Evolutionary conservation across 257 asterid genomes (phyloP), one percentile per base, ranked within the genome.

Genomic region (Nicotiana knightiana): DNA sequence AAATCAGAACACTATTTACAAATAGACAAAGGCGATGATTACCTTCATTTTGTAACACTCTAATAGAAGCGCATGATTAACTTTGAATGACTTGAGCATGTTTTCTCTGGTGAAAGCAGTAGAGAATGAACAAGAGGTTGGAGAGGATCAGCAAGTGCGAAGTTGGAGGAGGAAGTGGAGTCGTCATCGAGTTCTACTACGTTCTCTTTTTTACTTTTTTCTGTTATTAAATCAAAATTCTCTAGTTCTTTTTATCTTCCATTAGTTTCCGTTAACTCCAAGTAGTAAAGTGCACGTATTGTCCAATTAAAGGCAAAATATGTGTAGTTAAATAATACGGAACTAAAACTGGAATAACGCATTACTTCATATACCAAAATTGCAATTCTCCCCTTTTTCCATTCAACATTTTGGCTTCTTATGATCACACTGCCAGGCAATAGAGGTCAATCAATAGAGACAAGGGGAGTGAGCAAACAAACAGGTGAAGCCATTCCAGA

Each of bases 381-480:
- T 55, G 21, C 21, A 37, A 39, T 68, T 68, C 18, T 66, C 18
- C 4, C 15, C 43, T 66, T 65, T 65, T 7, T 67, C 43, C 77
- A 68, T 17, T 46, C 11, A 37, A 4, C 11, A 37, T 0, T 37
- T 68, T 39, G 77, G 33, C 21, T 68, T 43, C 35, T 70, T 18
- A 11, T 70, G 77, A 71, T 73, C 79, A 73, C 15, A 57, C 7
- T 4, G 28, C 63, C 26, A 73, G 59, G 26, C 26, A 2, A 51
- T 73, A 73, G 79, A 73, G 43, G 79, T 73, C 79, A 73, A 48
- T 26, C 26, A 6, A 51, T 73, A 73, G 79, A 73, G 62, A 73
- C 63, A 51, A 15, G 53, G 79, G 39, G 63, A 26, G 26, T 48
- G 62, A 6, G 39, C 79, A 51, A 51, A 73, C 26, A 73, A 73